Evolutionary conservation across 1,284 basidiomycete genomes (phyloP), one percentile per base, ranked within the genome.

Genomic region (Boletus holoroseus): DNA sequence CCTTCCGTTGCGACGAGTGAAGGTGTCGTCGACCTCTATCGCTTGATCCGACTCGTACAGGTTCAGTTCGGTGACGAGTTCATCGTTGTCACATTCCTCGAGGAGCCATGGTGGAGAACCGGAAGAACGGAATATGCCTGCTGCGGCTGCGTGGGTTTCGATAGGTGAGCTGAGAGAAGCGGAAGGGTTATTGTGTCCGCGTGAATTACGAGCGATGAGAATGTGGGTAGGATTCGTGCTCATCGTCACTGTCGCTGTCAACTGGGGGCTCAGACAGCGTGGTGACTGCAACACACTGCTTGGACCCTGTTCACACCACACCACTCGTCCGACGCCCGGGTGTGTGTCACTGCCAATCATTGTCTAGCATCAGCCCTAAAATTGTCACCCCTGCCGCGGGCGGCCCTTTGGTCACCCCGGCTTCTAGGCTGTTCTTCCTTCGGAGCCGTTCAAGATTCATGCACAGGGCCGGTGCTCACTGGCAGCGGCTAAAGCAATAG

Each of bases 131-230:
- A 90, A 88, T 54, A 89, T 83, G 40, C 88, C 88, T 22, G 87
- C 76, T 1, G 88, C 88, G 1, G 88, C 87, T 1, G 88, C 87
- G 67, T 90, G 88, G 2, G 88, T 89, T 66, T 91, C 88, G 34
- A 83, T 88, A 3, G 88, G 88, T 6, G 85, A 87, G 59, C 83
- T 87, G 53, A 90, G 79, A 9, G 86, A 77, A 0, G 87, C 87
- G 8, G 86, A 83, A 1, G 85, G 83, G 58, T 85, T 86, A 58
- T 81, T 78, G 12, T 71, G 75, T 7, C 85, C 83, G 46, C 88
- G 76, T 24, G 88, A 88, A 58, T 86, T 86, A 59, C 87, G 82
- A 12, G 88, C 88, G 57, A 91, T 90, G 63, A 91, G 83, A 57
- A 90, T 86, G 62, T 89, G 86, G 7, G 87, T 83, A 1, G 87